Percentiles rank a stretch among this genome's conserved stretches.
These are phyloP conservation scores for Camellia japonica DNA, from an alignment of 148 eudicot genomes.

Conservation along the genomic window DNA sequence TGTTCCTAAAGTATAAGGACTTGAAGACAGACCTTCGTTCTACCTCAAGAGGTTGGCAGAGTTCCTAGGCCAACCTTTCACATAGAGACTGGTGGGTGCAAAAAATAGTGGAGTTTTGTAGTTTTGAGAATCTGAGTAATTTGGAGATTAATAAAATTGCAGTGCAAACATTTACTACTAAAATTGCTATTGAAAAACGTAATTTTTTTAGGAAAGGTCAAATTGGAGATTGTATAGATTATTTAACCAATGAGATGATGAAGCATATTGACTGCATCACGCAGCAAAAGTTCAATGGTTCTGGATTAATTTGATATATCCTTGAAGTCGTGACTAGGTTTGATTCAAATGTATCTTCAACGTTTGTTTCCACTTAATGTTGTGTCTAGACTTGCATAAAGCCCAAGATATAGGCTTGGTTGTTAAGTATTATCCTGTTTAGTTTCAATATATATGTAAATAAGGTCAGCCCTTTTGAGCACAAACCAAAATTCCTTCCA, in stretches of 20 bases:
- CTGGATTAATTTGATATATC: no score
- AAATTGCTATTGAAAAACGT: background rate
- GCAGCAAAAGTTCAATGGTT: no score
- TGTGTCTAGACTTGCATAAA: no score
- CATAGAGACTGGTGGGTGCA: constrained; percentile 12
- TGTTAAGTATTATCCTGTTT: no score
- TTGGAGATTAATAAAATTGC: constrained; percentile 22
- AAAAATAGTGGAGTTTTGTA: constrained; percentile 11
- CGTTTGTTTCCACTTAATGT: no score
- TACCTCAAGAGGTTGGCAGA: constrained; percentile 10
- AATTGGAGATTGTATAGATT: constrained; percentile 3
- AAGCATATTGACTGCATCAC: no score
- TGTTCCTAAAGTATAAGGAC: constrained; percentile 17
- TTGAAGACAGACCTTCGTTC: constrained; percentile 5
- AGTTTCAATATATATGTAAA: background rate
- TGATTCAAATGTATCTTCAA: no score
- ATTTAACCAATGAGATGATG: no score
- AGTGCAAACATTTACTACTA: background rate
- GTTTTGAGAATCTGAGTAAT: constrained; percentile 20
- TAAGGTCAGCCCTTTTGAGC: no score
- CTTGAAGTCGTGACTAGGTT: no score
- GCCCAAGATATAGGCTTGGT: no score
- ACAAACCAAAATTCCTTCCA: no score
- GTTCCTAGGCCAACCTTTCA: constrained; percentile 15
- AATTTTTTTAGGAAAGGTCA: constrained; percentile 20